These are phyloP conservation scores for Macrophomina tecta DNA, from an alignment of 2,329 filamentous ascomycete genomes.

Conservation along the genomic window DNA sequence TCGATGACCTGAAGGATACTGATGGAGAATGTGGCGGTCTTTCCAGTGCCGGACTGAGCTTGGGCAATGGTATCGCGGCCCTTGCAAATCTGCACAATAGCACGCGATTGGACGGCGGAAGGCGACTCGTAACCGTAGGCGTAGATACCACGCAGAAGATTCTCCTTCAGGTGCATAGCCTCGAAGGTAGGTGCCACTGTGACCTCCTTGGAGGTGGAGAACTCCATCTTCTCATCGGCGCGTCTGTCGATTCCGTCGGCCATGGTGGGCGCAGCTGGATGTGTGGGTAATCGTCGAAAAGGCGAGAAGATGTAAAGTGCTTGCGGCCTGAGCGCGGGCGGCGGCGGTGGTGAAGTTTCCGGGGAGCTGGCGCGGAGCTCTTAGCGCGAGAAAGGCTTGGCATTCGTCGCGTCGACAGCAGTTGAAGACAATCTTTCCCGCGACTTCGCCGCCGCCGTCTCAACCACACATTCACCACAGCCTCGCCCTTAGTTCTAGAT, in stretches of 20 bases:
- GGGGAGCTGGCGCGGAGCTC: conserved; percentile 19
- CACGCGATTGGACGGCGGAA: conserved; percentile 95
- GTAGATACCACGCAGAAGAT: conserved; percentile 94
- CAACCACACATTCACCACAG: background rate
- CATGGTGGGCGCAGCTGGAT: conserved; percentile 64
- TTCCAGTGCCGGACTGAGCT: conserved; percentile 95
- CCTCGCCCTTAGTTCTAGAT: background rate
- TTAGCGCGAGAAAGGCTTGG: conserved; percentile 17
- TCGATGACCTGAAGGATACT: conserved; percentile 96
- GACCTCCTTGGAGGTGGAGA: conserved; percentile 97
- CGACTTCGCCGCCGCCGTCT: conserved; percentile 9
- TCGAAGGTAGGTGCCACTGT: conserved; percentile 81
- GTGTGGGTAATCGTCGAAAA: background rate
- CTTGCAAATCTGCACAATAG: conserved; percentile 99
- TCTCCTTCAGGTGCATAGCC: conserved; percentile 93
- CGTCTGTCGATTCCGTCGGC: conserved; percentile 92
- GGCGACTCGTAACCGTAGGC: conserved; percentile 98
- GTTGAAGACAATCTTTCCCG: conserved; percentile 3
- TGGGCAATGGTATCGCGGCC: conserved; percentile 98
- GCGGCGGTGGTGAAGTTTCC: conserved; percentile 26
- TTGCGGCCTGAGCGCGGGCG: conserved; percentile 20
- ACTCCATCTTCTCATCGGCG: conserved; percentile 96
- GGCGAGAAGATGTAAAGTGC: conserved; percentile 3
- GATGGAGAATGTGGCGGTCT: conserved; percentile 96
- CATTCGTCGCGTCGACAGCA: conserved; percentile 12